Conservation (phyloP, 441 rosid species). For the Isatis lusitanica region DNA sequence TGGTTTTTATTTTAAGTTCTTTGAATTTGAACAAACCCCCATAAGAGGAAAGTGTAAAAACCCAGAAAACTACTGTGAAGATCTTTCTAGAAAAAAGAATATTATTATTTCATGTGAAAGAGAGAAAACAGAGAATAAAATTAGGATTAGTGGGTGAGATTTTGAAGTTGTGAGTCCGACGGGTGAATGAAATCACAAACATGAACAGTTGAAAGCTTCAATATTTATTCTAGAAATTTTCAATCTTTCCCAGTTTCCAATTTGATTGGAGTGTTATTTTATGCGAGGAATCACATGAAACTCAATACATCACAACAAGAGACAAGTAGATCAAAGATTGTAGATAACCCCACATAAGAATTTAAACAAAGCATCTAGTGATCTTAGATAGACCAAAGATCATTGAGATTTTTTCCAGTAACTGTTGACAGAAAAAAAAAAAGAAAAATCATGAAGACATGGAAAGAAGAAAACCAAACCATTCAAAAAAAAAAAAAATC, state of each 20-base stretch:
- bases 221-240: background rate
- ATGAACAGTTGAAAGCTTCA: constrained; percentile 13
- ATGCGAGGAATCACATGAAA: constrained; percentile 44
- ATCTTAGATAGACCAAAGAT: background rate
- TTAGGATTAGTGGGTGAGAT: constrained; percentile 37
- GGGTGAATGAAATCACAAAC: constrained; percentile 52
- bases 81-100: constrained; percentile 6
- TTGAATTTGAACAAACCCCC: constrained; percentile 26
- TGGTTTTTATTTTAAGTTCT: background rate
- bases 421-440: background rate
- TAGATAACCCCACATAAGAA: background rate
- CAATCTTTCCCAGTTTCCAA: background rate
- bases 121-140: constrained; percentile 37
- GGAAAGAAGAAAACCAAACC: constrained; percentile 7
- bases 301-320: constrained; percentile 5
- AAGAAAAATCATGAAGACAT: background rate
- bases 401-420: background rate
- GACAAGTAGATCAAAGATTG: background rate
- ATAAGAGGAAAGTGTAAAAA: constrained; percentile 25
- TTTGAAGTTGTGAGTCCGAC: constrained; percentile 37
- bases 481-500: constrained; percentile 2
- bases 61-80: constrained; percentile 29
- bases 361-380: constrained; percentile 3
- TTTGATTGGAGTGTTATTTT: constrained; percentile 48
- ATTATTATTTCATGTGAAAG: constrained; percentile 80